Conservation (phyloP, 768 basidiomycete species). For the Coprinopsis marcescibilis region DNA sequence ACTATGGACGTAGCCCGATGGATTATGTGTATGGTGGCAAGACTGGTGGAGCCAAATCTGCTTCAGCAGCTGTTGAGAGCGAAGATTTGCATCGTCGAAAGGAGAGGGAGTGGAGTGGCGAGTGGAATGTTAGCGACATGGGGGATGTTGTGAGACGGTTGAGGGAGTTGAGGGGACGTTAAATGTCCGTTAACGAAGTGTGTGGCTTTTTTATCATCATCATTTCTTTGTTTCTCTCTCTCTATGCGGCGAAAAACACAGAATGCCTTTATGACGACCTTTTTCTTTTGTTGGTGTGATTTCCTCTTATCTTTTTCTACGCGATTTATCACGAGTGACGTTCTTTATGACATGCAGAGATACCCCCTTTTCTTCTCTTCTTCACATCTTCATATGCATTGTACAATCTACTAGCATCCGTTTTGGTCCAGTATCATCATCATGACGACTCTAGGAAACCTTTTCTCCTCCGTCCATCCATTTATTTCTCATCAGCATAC, state of each 20-base stretch:
- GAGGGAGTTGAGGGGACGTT: conserved; percentile 15
- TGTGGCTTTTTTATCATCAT: not conserved
- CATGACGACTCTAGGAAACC: too few relatives aligned
- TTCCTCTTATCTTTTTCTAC: too few relatives aligned
- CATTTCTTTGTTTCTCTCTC: not conserved
- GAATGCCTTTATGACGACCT: not conserved
- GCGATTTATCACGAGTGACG: too few relatives aligned
- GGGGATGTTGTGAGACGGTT: conserved; percentile 26
- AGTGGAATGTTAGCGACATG: conserved; percentile 34
- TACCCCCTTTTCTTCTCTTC: not conserved
- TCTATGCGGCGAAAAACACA: not conserved
- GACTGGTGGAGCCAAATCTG: not conserved
- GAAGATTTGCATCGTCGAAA: conserved; percentile 23
- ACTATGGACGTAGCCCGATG: not conserved
- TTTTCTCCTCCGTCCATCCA: too few relatives aligned
- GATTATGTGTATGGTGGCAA: conserved; percentile 6
- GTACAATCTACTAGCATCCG: too few relatives aligned
- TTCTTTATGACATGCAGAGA: too few relatives aligned
- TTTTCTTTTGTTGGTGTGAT: not conserved
- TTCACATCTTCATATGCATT: not conserved
- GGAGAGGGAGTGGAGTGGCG: conserved; percentile 34
- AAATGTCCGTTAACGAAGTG: not conserved
- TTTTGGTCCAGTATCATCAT: too few relatives aligned
- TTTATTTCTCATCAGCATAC: too few relatives aligned
- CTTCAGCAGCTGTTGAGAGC: conserved; percentile 1